Evolutionary conservation across 768 basidiomycete genomes (phyloP).

Genomic region (Lyophyllum decastes): DNA sequence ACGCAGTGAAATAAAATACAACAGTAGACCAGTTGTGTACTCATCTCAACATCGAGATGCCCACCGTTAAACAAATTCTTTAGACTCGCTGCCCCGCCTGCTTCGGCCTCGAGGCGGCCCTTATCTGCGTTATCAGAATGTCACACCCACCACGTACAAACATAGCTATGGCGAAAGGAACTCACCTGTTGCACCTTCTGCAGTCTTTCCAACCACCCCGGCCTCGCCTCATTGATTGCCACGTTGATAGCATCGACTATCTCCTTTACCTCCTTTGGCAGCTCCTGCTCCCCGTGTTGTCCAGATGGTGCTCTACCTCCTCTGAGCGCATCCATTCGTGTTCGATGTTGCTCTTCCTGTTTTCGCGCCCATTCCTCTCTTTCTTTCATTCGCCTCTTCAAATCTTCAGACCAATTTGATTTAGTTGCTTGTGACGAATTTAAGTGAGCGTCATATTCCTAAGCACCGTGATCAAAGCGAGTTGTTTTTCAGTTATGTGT

Average conservation of each 20-base stretch:
- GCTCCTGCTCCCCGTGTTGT: conserved; percentile 40
- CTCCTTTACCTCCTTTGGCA: conserved; percentile 45
- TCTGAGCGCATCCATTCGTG: conserved; percentile 46
- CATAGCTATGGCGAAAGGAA: neutral
- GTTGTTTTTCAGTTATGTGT: neutral
- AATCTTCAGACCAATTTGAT: conserved; percentile 36
- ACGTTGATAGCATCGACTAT: conserved; percentile 57
- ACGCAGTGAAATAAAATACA: conserved; percentile 1
- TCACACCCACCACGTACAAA: neutral
- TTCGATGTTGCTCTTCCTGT: conserved; percentile 48
- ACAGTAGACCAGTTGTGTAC: neutral
- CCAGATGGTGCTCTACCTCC: conserved; percentile 34
- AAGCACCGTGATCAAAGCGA: neutral
- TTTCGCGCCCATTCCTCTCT: conserved; percentile 56
- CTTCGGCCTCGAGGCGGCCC: conserved; percentile 14
- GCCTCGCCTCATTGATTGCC: conserved; percentile 53
- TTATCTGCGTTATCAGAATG: conserved; percentile 9
- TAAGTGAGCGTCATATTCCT: conserved; percentile 52
- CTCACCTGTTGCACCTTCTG: conserved; percentile 52
- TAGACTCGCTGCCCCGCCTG: conserved; percentile 9
- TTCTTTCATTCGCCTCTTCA: conserved; percentile 44
- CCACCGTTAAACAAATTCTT: neutral
- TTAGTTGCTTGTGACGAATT: conserved; percentile 27
- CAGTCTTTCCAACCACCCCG: conserved; percentile 63
- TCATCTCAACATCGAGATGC: neutral